Base-by-base conservation (phyloP, 2,329 filamentous ascomycete genomes). In the Stagonosporopsis vannaccii region DNA sequence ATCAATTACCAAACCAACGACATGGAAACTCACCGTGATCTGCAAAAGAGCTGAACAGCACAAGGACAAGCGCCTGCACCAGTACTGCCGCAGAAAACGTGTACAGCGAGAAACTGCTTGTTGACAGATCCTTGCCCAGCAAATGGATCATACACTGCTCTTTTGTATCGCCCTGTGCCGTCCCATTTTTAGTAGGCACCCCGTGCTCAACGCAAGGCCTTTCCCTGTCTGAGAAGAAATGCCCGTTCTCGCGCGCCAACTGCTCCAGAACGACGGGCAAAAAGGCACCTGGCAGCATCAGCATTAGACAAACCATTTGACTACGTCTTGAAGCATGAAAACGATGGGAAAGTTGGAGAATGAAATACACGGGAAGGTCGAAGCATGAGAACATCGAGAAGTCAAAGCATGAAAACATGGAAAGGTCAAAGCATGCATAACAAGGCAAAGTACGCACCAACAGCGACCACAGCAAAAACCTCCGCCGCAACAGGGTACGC, bases 21-120 rank as follows among this genome's bases (percentile, higher is more conserved):
- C 23, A 59, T 89, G n/a, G 6, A 15, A 32, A 6, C 40, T 6
- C 41, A 74, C 94, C 93, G 77, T 97, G 91, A 74, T 98, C 94
- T 41, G 93, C 93, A 23, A 94, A 92, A 42, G 91, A 94, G 70
- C 91, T 96, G 78, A 97, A 96, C 66, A 91, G 95, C 61, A 97
- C 89, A 41, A 98, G 90, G 6, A 96, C 81, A n/a, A 97, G 74
- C 0, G 92, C 90, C 73, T 97, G 93, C 9, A 96, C 77, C 20
- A 97, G 77, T 0, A 97, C 93, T 68, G 92, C 96, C 65, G 93
- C 79, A 42, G 91, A 95, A 75, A 96, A 97, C 0, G 92, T 96
- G 75, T 97, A 97, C 90, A 97, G 92, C 65, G 91, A 92, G 74
- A 97, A 97, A 75, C 91, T 96, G 23, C 92, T 90, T 1, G 92